A percentile compares a stretch with the other conserved stretches of the same genome.
phyloP scores from a whole-genome alignment of 1,139 yeast genomes.

The Scheffersomyces cryptocercus region DNA sequence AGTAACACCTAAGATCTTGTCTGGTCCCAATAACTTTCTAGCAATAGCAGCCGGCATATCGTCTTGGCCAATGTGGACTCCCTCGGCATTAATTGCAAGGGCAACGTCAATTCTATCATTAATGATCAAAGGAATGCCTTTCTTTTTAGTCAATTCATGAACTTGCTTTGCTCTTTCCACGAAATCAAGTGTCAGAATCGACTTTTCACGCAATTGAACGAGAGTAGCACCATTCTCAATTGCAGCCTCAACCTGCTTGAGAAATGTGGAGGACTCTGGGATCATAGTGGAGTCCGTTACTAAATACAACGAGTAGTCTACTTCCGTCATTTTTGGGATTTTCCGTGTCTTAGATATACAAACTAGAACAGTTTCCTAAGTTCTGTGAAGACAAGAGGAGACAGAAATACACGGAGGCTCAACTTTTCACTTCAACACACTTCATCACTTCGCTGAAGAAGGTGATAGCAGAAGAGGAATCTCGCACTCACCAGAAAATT shows the following conservation, averaged over 20 bases:
- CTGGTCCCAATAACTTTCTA: slow-evolving; percentile 65
- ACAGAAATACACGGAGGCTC: neutral
- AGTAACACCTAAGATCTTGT: slow-evolving; percentile 80
- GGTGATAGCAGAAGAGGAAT: neutral
- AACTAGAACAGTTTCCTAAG: neutral
- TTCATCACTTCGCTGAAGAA: neutral
- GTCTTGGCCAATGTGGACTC: slow-evolving; percentile 92
- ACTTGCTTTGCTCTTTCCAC: slow-evolving; percentile 60
- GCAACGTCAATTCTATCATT: slow-evolving; percentile 92
- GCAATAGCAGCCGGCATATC: slow-evolving; percentile 73
- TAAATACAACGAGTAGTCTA: slow-evolving; percentile 69
- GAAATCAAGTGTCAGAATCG: slow-evolving; percentile 67
- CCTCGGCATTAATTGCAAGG: slow-evolving; percentile 85
- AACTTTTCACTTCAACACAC: neutral
- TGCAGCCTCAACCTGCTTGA: slow-evolving; percentile 62
- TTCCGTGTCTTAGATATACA: neutral
- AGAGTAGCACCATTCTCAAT: slow-evolving; percentile 74
- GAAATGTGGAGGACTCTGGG: slow-evolving; percentile 61
- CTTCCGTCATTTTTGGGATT: slow-evolving; percentile 9
- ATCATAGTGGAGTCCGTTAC: slow-evolving; percentile 83
- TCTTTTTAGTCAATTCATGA: slow-evolving; percentile 58
- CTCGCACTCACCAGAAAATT: neutral
- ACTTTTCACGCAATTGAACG: slow-evolving; percentile 83
- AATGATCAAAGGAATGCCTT: slow-evolving; percentile 75
- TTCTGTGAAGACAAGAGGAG: neutral